Evolutionary conservation across 306 rosid genomes (phyloP).

Genomic region (Canavalia gladiata): DNA sequence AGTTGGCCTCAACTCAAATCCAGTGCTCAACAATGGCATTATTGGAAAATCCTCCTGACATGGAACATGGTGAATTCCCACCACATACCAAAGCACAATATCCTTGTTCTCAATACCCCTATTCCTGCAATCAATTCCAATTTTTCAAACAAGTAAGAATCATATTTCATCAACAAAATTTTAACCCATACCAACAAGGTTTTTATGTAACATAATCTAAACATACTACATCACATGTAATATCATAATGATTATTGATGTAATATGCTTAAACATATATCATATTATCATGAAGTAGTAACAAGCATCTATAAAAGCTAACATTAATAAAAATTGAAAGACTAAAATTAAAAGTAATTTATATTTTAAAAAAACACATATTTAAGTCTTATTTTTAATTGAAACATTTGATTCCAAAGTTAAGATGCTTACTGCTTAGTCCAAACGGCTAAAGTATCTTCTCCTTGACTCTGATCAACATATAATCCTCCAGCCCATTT

Average conservation of each 20-base stretch:
- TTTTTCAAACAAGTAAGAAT: constrained; percentile 1
- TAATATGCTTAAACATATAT: too few species aligned
- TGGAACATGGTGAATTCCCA: constrained; percentile 77
- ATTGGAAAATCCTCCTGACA: constrained; percentile 71
- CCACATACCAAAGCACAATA: constrained; percentile 67
- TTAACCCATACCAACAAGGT: neutral
- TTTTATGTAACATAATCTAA: too few species aligned
- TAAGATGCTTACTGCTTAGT: constrained; percentile 46
- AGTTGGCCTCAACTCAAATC: constrained; percentile 72
- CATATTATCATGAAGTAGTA: too few species aligned
- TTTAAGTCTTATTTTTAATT: too few species aligned
- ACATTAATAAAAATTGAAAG: too few species aligned
- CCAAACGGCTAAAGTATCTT: constrained; percentile 66
- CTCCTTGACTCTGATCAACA: constrained; percentile 68
- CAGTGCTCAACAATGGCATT: constrained; percentile 68
- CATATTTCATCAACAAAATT: neutral
- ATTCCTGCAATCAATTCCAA: constrained; percentile 45
- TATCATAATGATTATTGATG: too few species aligned
- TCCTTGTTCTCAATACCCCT: constrained; percentile 60
- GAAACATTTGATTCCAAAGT: neutral
- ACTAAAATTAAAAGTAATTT: too few species aligned
- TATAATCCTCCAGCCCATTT: constrained; percentile 70
- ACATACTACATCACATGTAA: too few species aligned
- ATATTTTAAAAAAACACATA: too few species aligned
- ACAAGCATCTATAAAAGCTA: too few species aligned